phyloP scores from a whole-genome alignment of 208 protist species.

The Leishmania guyanensis region DNA sequence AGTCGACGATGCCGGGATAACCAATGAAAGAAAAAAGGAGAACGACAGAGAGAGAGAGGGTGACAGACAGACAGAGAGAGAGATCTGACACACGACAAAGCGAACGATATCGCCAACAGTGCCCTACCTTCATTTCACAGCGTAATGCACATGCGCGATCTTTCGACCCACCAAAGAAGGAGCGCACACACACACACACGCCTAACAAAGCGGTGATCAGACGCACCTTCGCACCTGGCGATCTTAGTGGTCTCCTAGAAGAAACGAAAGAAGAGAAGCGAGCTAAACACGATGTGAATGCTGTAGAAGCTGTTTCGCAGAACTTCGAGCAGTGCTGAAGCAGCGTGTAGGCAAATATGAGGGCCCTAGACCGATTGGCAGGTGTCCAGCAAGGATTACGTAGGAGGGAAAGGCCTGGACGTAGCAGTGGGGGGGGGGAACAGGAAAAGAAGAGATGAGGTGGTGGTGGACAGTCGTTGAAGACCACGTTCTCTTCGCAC shows the following conservation, averaged over 20 bases:
- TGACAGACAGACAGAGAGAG: background rate
- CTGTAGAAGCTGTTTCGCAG: background rate
- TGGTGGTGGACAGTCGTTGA: background rate
- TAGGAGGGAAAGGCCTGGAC: too few species aligned
- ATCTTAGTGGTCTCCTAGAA: background rate
- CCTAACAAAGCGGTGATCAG: background rate
- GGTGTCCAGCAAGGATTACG: background rate
- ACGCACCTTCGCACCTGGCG: background rate
- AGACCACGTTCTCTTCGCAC: background rate
- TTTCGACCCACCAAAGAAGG: background rate
- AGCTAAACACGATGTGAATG: background rate
- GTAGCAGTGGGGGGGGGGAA: background rate
- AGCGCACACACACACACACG: background rate
- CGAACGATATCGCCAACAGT: background rate
- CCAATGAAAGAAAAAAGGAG: too few species aligned
- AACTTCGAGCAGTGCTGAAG: background rate
- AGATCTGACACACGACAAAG: background rate
- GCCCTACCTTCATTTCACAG: background rate
- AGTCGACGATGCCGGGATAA: too few species aligned
- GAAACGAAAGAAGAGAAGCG: background rate
- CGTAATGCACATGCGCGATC: background rate
- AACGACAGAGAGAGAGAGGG: too few species aligned
- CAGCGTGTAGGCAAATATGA: background rate
- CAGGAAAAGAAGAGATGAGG: background rate
- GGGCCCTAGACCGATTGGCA: background rate